Base-by-base conservation (phyloP, 1,284 basidiomycete genomes). In the Boletus sp. region DNA sequence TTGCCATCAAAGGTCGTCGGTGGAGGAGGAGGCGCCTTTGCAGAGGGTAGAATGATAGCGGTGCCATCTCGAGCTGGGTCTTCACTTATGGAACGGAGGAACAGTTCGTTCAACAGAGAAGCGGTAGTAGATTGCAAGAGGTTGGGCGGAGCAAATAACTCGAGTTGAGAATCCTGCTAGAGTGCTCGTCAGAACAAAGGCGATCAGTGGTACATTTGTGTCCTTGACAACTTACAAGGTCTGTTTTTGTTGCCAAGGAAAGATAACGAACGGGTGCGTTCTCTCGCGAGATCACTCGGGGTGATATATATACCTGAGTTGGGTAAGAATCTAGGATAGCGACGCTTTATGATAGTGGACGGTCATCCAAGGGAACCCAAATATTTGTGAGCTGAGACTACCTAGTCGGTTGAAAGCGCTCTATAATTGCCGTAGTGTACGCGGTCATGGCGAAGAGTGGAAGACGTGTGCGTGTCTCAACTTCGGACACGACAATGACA, bases 221-320 rank as follows among this genome's bases (percentile, higher is more conserved):
- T 16, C 35, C 27, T 23, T 10, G 9, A n/a, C 17, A 1, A 36
- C 65, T 47, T 12, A 68, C 66, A 19, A 40, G 16, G 13, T 54
- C 26, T 8, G 50, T 35, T 25, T 46, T 53, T 7, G 41, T 19
- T 17, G 48, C 48, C 3, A 48, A 6, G 4, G 70, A 63, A 10
- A 84, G 73, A 60, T 78, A 83, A 25, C 82, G 74, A 25, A 82
- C 56, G 2, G 82, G 80, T 3, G 78, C 72, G 44, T 71, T 70
- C 37, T 72, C 65, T 42, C 40, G 51, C 5, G 50, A 40, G 9
- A 72, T 59, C 5, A 68, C 65, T 6, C 61, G 54, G 1, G 70
- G 52, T 1, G 74, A 70, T 25, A 80, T 73, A 53, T 84, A 84
- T 12, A 68, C 64, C 14, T 75, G 72, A 8, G 67, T 66, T 7